Base-by-base conservation (phyloP, 2,329 filamentous ascomycete species). In the Cladosporium sp. region DNA sequence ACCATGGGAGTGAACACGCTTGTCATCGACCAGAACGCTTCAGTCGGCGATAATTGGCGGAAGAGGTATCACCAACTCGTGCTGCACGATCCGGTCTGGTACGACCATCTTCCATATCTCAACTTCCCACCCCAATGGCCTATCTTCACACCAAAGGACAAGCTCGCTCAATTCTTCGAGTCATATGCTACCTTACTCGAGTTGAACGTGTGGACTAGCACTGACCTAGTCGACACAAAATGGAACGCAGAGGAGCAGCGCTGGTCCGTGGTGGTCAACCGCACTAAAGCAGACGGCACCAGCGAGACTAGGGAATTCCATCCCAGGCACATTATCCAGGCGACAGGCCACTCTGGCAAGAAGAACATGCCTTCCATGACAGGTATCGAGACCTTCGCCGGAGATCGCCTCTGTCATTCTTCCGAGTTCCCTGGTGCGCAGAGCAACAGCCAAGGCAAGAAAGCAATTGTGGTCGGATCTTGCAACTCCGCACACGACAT, bases 111-210 rank as follows among this genome's bases (percentile, higher is more conserved):
- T 78, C 86, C 89, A 0, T 91, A 90, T 74, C 69, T 91, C 1
- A 78, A 79, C 0, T 91, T 91, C 73, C 89, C 89, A 0, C 73
- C 82, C 0, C 82, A 83, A 59, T 91, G 89, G 89, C 89, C 89
- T 4, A 77, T 89, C 18, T 92, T 90, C 75, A 90, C 88, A 0
- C 88, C 88, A 5, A 91, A 91, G 12, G 88, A 91, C 75, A 91
- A 91, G 72, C 79, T 91, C 0, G 89, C 82, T 1, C 86, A 90
- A 38, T 92, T 86, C 77, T 87, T 91, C 67, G 88, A 91, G 68
- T 79, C 83, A 0, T 91, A 91, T 69, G 88, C 84, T 0, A 83
- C 80, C 4, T 75, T 87, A 0, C 79, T 91, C 14, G 89, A 91
- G 70, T 81, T 92, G 49, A 89, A 91, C 68, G 83, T 90, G 34